Evolutionary conservation across 2,329 filamentous ascomycete genomes (phyloP).

Genomic region (Curvularia hawaiiensis): DNA sequence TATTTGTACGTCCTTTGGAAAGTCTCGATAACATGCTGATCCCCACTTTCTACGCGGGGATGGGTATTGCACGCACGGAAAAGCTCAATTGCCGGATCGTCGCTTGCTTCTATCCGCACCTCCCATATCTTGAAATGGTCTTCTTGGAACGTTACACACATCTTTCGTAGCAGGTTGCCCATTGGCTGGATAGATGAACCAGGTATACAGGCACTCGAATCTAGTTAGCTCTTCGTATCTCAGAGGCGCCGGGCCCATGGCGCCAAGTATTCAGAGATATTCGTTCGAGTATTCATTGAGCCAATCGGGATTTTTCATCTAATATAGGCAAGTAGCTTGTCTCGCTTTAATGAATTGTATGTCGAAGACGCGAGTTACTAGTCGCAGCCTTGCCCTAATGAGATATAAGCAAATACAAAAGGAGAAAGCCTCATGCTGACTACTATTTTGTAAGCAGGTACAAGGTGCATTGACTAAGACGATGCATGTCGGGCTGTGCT

Average conservation of each 20-base stretch:
- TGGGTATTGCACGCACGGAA: not conserved
- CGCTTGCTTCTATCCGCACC: not conserved
- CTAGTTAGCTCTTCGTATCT: constrained; percentile 5
- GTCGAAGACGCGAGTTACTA: too few relatives aligned
- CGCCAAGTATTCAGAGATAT: not conserved
- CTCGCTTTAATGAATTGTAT: not conserved
- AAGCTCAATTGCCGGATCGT: not conserved
- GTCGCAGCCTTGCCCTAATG: not conserved
- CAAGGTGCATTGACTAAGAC: not conserved
- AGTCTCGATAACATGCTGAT: not conserved
- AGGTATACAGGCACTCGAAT: constrained; percentile 12
- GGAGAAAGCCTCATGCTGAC: not conserved
- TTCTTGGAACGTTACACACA: not conserved
- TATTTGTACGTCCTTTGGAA: not conserved
- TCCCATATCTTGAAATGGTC: not conserved
- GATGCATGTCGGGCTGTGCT: not conserved
- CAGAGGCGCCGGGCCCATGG: constrained; percentile 7
- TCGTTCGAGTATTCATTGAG: not conserved
- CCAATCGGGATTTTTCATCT: not conserved
- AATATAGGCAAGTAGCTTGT: not conserved
- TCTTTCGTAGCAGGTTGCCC: too few relatives aligned
- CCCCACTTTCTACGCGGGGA: not conserved
- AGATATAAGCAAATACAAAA: not conserved
- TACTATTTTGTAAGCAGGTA: not conserved
- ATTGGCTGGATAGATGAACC: not conserved